Conservation (phyloP, 1,139 yeast species). For the Suhomyces maxii region DNA sequence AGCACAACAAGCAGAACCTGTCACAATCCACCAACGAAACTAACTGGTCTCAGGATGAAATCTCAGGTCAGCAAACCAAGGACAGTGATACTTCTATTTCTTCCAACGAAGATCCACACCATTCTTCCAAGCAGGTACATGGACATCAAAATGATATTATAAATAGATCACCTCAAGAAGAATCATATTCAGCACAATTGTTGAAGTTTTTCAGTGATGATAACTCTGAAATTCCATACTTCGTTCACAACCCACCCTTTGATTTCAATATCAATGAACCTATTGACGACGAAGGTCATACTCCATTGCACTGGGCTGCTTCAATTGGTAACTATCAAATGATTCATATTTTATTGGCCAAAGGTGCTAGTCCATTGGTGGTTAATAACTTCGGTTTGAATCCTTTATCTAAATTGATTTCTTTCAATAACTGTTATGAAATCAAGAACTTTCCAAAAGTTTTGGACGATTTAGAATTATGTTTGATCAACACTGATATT, state of each 20-base stretch:
- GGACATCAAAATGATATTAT: slow-evolving; percentile 5
- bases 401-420: slow-evolving; percentile 77
- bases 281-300: slow-evolving; percentile 94
- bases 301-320: slow-evolving; percentile 96
- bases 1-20: slow-evolving; percentile 31
- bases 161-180: slow-evolving; percentile 15
- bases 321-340: slow-evolving; percentile 82
- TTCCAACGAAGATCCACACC: slow-evolving; percentile 32
- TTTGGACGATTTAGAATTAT: slow-evolving; percentile 66
- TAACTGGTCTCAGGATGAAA: slow-evolving; percentile 48
- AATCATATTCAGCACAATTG: slow-evolving; percentile 55
- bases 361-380: slow-evolving; percentile 76
- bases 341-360: slow-evolving; percentile 64
- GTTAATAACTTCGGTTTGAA: slow-evolving; percentile 80
- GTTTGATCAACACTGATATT: slow-evolving; percentile 69
- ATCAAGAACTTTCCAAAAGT: slow-evolving; percentile 71
- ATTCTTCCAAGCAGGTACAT: slow-evolving; percentile 1
- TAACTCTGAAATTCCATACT: slow-evolving; percentile 69
- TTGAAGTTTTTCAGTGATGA: slow-evolving; percentile 70
- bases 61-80: slow-evolving; percentile 19
- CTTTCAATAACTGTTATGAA: slow-evolving; percentile 87
- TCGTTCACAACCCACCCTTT: slow-evolving; percentile 69
- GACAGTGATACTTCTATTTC: slow-evolving; percentile 48
- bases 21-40: slow-evolving; percentile 50
- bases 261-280: slow-evolving; percentile 83